phyloP scores from a whole-genome alignment of 257 asterid species.

The Cinchona pubescens region DNA sequence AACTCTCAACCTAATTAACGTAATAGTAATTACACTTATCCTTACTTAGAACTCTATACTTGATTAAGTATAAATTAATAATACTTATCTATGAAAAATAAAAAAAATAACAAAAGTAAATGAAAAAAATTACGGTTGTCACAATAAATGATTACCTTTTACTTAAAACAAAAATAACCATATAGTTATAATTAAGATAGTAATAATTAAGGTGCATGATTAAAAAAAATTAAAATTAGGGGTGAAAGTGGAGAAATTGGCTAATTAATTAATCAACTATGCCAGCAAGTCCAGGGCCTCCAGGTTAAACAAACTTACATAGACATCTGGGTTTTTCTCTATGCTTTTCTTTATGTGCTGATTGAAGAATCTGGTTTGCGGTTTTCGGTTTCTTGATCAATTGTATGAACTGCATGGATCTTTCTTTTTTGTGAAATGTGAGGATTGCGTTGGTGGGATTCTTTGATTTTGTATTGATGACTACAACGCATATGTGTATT shows the following conservation, averaged over 20 bases:
- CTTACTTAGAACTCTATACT: too few species aligned
- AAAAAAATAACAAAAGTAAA: too few species aligned
- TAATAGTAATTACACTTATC: too few species aligned
- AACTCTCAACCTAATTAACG: too few species aligned
- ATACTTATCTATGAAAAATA: too few species aligned
- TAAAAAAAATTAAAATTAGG: too few species aligned
- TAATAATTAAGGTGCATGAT: too few species aligned
- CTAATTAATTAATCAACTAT: constrained; percentile 53
- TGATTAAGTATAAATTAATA: too few species aligned
- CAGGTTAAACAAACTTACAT: constrained; percentile 63
- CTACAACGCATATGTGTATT: background rate
- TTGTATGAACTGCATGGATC: background rate
- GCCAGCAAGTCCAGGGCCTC: constrained; percentile 71
- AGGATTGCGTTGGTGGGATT: constrained; percentile 1
- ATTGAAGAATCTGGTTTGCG: constrained; percentile 1
- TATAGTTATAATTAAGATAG: too few species aligned
- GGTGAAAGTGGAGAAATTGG: constrained; percentile 68
- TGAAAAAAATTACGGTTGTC: too few species aligned
- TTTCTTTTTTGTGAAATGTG: background rate
- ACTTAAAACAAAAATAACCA: too few species aligned
- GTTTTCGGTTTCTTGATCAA: constrained; percentile 9
- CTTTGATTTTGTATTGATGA: background rate
- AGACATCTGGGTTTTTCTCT: constrained; percentile 24
- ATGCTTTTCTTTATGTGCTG: background rate
- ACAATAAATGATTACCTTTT: too few species aligned